Percentiles rank a stretch among this genome's conserved stretches.
Conservation (phyloP, 805 yeast genomes). For the Brettanomyces sp. region DNA sequence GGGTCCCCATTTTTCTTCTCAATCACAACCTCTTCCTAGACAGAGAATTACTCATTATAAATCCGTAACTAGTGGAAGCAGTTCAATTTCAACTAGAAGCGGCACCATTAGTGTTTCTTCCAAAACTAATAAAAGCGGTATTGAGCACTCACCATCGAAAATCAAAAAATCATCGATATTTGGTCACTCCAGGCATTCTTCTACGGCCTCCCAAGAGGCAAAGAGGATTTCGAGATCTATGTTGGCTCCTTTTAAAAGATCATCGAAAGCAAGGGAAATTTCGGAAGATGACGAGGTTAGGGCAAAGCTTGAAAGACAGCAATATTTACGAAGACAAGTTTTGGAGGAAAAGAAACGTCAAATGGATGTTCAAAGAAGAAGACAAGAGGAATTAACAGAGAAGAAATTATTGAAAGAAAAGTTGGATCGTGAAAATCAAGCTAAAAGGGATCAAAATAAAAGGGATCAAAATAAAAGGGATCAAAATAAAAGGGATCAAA, state of each 20-base stretch:
- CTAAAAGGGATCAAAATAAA: too few species aligned
- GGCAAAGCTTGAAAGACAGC: slow-evolving; percentile 2
- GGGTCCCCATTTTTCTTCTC: too few species aligned
- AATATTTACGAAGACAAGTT: slow-evolving; percentile 1
- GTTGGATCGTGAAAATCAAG: too few species aligned
- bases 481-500: too few species aligned
- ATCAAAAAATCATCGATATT: background rate
- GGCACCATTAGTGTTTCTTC: too few species aligned
- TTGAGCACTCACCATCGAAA: background rate
- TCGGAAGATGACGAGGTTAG: background rate
- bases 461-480: too few species aligned
- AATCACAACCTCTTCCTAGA: too few species aligned
- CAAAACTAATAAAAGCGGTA: background rate
- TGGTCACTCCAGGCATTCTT: background rate
- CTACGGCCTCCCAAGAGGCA: background rate
- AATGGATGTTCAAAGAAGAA: background rate
- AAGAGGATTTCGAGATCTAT: background rate
- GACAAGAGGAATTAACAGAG: background rate
- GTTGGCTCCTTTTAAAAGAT: background rate
- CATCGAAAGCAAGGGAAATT: background rate
- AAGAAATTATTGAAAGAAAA: too few species aligned
- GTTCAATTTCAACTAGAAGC: too few species aligned
- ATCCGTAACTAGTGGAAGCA: too few species aligned
- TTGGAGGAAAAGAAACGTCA: slow-evolving; percentile 1
- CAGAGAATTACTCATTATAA: too few species aligned